Conservation (phyloP, 441 rosid genomes). For the Metrosideros polymorpha region DNA sequence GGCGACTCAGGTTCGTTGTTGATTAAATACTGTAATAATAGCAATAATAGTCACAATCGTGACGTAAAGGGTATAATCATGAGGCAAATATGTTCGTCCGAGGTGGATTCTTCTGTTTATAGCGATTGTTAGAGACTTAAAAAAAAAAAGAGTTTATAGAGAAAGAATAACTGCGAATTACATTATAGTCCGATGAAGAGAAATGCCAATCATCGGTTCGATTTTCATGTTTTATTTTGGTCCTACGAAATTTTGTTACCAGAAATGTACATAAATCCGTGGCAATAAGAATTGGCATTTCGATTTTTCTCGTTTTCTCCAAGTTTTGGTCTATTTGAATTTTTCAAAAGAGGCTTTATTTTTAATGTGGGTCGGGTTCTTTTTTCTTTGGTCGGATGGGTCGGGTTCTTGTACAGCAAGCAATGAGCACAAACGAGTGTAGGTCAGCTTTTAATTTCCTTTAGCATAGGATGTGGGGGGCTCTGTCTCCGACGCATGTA, state of each 20-base stretch:
- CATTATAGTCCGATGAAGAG: neutral
- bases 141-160: neutral
- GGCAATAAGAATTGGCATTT: neutral
- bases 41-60: slow-evolving; percentile 19
- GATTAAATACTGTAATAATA: slow-evolving; percentile 16
- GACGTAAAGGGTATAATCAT: slow-evolving; percentile 25
- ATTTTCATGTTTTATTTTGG: neutral
- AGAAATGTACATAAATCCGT: neutral
- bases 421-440: no score
- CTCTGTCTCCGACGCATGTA: neutral
- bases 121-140: slow-evolving; percentile 68
- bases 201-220: neutral
- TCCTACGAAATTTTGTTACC: neutral
- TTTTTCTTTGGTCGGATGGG: neutral
- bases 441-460: neutral
- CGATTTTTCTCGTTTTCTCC: neutral
- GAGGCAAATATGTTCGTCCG: slow-evolving; percentile 60
- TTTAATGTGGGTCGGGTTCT: no score
- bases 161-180: neutral
- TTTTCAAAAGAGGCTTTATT: neutral
- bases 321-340: neutral
- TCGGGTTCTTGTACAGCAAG: neutral
- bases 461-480: neutral
- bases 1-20: slow-evolving; percentile 19
- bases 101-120: slow-evolving; percentile 53